Evolutionary conservation across 23 red algal species (phyloP).

Genomic region (Porphyridium purpureum): DNA sequence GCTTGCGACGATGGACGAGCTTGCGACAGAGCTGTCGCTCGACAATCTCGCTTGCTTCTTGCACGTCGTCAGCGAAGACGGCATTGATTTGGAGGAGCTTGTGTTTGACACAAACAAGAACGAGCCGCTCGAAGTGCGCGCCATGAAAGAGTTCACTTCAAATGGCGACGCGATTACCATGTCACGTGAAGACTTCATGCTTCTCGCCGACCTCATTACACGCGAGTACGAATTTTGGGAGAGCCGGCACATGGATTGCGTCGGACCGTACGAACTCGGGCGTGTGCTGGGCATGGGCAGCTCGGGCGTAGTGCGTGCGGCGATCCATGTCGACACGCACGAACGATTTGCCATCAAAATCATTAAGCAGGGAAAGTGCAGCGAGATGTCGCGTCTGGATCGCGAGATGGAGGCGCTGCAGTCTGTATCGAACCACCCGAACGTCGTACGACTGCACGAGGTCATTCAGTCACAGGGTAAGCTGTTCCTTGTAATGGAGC

Average conservation of each 20-base stretch:
- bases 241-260: constrained; percentile 68
- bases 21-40: constrained; percentile 27
- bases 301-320: constrained; percentile 61
- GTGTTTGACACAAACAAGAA: constrained; percentile 41
- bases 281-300: constrained; percentile 67
- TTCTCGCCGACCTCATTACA: constrained; percentile 83
- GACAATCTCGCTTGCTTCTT: constrained; percentile 66
- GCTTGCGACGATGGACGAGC: constrained; percentile 17
- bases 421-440: constrained; percentile 46
- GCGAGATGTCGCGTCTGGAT: constrained; percentile 71
- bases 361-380: constrained; percentile 87
- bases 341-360: constrained; percentile 82
- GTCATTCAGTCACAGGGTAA: constrained; percentile 74
- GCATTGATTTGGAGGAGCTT: constrained; percentile 66
- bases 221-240: constrained; percentile 94
- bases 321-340: constrained; percentile 41
- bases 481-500: constrained; percentile 80
- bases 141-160: constrained; percentile 60
- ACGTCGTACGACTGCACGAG: constrained; percentile 73
- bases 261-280: constrained; percentile 84
- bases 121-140: constrained; percentile 46
- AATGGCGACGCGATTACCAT: constrained; percentile 14
- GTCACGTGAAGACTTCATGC: constrained; percentile 82
- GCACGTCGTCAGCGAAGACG: constrained; percentile 48
- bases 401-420: constrained; percentile 80